Percentiles rank a stretch among this genome's conserved stretches.
These are phyloP conservation scores for Halteria grandinella DNA, from an alignment of 73 alveolate genomes.

Conservation along the genomic window DNA sequence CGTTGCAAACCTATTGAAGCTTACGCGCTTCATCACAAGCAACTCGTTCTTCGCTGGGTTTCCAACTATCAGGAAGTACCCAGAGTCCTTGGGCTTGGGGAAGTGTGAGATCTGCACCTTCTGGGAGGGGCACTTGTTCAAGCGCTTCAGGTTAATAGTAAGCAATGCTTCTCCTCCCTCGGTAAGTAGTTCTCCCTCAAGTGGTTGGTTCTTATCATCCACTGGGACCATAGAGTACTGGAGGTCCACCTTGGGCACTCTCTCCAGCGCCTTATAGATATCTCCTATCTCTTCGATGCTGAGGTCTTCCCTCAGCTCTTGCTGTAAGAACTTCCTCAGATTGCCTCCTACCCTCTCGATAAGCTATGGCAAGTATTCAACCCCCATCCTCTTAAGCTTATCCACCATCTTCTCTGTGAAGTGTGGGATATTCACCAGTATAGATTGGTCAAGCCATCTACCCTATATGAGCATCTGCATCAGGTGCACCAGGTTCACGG, in stretches of 20 bases:
- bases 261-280: slow-evolving; percentile 74
- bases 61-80: slow-evolving; percentile 89
- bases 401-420: slow-evolving; percentile 60
- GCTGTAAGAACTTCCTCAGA: slow-evolving; percentile 58
- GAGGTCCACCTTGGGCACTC: slow-evolving; percentile 72
- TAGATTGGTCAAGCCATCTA: slow-evolving; percentile 87
- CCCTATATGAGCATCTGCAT: slow-evolving; percentile 95
- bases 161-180: slow-evolving; percentile 85
- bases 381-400: slow-evolving; percentile 70
- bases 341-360: slow-evolving; percentile 43
- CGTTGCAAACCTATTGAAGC: slow-evolving; percentile 72
- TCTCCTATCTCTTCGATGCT: slow-evolving; percentile 73
- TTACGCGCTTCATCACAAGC: slow-evolving; percentile 80
- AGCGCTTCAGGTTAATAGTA: slow-evolving; percentile 70
- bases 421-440: slow-evolving; percentile 82
- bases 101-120: slow-evolving; percentile 71
- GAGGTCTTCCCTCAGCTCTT: slow-evolving; percentile 62
- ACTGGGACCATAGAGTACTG: slow-evolving; percentile 74
- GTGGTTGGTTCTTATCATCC: slow-evolving; percentile 71
- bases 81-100: slow-evolving; percentile 86
- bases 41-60: slow-evolving; percentile 80
- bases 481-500: slow-evolving; percentile 80
- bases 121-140: slow-evolving; percentile 63
- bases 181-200: slow-evolving; percentile 70
- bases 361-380: slow-evolving; percentile 73